Base-by-base conservation (phyloP, 2,329 filamentous ascomycete species). In the Phoma herbarum region DNA sequence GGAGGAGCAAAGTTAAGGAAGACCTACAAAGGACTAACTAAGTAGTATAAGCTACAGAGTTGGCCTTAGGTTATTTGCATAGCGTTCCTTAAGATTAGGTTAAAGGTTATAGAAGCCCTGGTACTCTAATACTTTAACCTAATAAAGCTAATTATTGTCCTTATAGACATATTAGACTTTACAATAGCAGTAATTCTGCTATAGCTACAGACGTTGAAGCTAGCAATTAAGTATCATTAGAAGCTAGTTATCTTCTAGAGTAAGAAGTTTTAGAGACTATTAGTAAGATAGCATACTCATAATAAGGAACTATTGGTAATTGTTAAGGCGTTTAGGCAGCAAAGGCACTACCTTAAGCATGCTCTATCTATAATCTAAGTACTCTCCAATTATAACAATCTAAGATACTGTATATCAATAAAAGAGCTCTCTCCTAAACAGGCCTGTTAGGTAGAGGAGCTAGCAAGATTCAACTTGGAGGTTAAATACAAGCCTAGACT, bases 381-480 rank as follows among this genome's bases (percentile, higher is more conserved):
- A 44, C 45, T 56, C 22, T 50, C 26, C 28, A 45, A 57, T 49
- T 51, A 51, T 51, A 57, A 45, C 29, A 46, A 46, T 45, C 43
- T 57, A 3, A 41, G 20, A n/a, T n/a, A n/a, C n/a, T n/a, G n/a
- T n/a, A n/a, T n/a, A n/a, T n/a, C n/a, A n/a, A n/a, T n/a, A n/a
- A n/a, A n/a, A n/a, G n/a, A n/a, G n/a, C n/a, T n/a, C n/a, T n/a
- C n/a, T n/a, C n/a, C n/a, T n/a, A n/a, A 20, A 41, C n/a, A 41
- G n/a, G 37, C 37, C n/a, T 41, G n/a, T 41, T 41, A 41, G n/a
- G 37, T 9, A 41, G n/a, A 41, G 16, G n/a, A 41, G 37, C 37
- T 41, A 41, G 16, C 37, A 2, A 41, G 37, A 41, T 41, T 41
- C 6, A 22, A 41, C 37, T 41, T 41, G 16, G 18, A 41, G 18